phyloP scores from a whole-genome alignment of 805 yeast species.

The Candida ascalaphidarum region DNA sequence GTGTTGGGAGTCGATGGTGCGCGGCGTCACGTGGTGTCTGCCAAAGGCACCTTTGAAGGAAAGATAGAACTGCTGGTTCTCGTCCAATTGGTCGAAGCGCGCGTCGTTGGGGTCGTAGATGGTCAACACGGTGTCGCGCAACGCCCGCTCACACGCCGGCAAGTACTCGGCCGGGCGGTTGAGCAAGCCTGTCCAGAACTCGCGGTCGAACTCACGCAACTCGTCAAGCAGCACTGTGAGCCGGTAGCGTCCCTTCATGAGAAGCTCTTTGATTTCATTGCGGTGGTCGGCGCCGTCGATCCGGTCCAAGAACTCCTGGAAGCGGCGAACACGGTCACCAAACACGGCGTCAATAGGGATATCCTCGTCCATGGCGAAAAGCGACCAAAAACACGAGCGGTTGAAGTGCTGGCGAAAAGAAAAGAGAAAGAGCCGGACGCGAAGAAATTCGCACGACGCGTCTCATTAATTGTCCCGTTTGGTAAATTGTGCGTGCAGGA shows the following conservation, averaged over 20 bases:
- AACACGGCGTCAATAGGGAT: constrained; percentile 40
- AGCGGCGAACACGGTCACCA: constrained; percentile 79
- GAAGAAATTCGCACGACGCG: constrained; percentile 10
- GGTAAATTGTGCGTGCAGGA: no score
- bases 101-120: constrained; percentile 57
- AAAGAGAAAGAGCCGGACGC: constrained; percentile 1
- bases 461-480: constrained; percentile 16
- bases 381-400: not conserved
- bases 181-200: constrained; percentile 70
- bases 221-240: constrained; percentile 78
- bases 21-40: constrained; percentile 75
- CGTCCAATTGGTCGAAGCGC: constrained; percentile 43
- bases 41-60: constrained; percentile 92
- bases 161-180: constrained; percentile 73
- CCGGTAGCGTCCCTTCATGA: constrained; percentile 57
- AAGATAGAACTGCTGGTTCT: constrained; percentile 59
- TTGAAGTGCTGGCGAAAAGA: constrained; percentile 1
- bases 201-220: constrained; percentile 71
- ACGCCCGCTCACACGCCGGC: constrained; percentile 84
- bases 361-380: constrained; percentile 13
- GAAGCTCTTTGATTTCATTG: constrained; percentile 64
- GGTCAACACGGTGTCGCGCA: constrained; percentile 70
- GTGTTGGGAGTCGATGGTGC: constrained; percentile 71
- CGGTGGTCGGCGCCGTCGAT: constrained; percentile 50
- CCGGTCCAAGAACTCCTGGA: constrained; percentile 76